These are phyloP conservation scores for Alternaria viburni DNA, from an alignment of 2,329 filamentous ascomycete species.

Conservation along the genomic window DNA sequence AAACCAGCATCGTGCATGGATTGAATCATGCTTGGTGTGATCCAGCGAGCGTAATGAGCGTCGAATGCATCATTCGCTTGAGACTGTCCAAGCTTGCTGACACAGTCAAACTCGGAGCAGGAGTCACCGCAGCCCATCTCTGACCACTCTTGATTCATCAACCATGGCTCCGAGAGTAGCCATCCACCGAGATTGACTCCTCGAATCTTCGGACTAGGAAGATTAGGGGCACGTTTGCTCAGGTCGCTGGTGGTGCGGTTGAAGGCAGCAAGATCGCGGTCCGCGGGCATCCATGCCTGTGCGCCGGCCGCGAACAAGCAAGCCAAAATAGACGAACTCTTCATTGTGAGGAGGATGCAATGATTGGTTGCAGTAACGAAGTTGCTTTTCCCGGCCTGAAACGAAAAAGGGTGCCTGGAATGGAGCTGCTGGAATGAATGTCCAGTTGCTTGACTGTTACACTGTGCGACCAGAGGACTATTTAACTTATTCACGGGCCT, in stretches of 20 bases:
- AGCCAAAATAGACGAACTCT: background rate
- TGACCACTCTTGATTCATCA: conserved; percentile 56
- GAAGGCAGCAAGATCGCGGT: conserved; percentile 9
- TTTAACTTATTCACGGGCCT: background rate
- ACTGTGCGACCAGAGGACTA: background rate
- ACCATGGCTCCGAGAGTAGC: conserved; percentile 64
- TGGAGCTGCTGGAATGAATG: background rate
- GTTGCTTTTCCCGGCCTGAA: background rate
- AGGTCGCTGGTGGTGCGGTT: conserved; percentile 8
- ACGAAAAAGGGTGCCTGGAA: background rate
- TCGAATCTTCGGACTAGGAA: conserved; percentile 53
- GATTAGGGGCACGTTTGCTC: background rate
- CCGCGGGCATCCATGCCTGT: conserved; percentile 11
- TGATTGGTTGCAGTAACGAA: background rate
- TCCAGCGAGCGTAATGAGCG: conserved; percentile 59
- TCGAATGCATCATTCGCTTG: conserved; percentile 56
- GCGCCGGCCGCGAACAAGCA: conserved; percentile 9
- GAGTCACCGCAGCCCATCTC: conserved; percentile 55
- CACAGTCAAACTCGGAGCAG: conserved; percentile 62
- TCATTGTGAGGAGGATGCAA: background rate
- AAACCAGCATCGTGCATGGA: conserved; percentile 58
- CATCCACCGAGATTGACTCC: conserved; percentile 62
- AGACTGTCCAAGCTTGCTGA: conserved; percentile 55
- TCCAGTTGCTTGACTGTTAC: background rate
- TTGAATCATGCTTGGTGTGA: conserved; percentile 57